Evolutionary conservation across 345 rosid genomes (phyloP), one percentile per base, ranked within the genome.

Genomic region (Camelina hispida): DNA sequence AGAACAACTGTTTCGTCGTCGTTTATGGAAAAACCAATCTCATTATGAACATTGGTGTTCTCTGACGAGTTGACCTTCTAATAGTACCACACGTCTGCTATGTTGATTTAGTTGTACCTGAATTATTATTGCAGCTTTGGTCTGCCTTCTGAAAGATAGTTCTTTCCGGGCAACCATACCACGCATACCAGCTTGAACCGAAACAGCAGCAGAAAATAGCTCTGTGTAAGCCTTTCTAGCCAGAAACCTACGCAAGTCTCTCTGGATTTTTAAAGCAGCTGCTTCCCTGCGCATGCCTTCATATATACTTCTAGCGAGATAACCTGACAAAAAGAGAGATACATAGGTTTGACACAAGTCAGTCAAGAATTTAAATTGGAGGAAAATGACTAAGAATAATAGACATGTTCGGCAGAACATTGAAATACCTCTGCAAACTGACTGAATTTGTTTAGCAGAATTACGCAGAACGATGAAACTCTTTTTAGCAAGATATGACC

Each of bases 151-250:
- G 81, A 86, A 87, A 48, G 82, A 86, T 56, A 91, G 74, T 72
- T 96, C 96, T 14, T 84, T 86, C 32, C 98, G 88, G 76, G 96
- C 91, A 85, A 81, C 91, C 95, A 93, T 91, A 74, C 98, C 99
- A 77, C 95, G 93, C 82, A 96, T 89, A 60, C 96, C 91, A 22
- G 92, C 80, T 80, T 96, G 98, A 76, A 96, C 82, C n/a, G 77
- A 85, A 78, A 89, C 73, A 53, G 96, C 86, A 80, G 97, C 82
- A 48, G 75, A 84, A 66, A 40, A 77, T 81, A 87, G 52, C 59
- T 85, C 89, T 74, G 80, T 83, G 78, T 89, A 91, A 55, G 85
- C 81, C 83, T 87, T 96, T 83, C 85, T 91, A 74, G 98, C 92
- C 71, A 88, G 80, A 89, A 84, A 80, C 97, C 85, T 89, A 37